Conservation (phyloP, 805 yeast species). For the Suhomyces xylopsoci region DNA sequence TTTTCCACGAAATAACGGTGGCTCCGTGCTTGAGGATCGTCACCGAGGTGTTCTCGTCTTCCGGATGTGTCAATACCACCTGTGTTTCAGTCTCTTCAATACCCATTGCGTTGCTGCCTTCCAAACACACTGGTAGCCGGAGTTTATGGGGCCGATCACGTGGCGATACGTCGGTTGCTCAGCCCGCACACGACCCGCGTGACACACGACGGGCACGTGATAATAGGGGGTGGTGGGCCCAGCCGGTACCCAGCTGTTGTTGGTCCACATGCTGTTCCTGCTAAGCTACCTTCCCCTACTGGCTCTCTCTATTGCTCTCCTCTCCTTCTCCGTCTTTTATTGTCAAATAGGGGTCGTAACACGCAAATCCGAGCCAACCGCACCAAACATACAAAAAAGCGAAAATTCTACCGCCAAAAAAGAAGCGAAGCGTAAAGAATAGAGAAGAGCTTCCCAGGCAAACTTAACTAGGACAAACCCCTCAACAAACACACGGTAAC, state of each 20-base stretch:
- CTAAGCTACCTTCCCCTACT: not conserved
- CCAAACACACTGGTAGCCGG: too few relatives aligned
- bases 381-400: not conserved
- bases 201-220: not conserved
- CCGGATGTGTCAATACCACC: slow-evolving; percentile 59
- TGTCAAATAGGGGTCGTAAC: not conserved
- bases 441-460: not conserved
- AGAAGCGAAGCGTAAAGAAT: not conserved
- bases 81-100: slow-evolving; percentile 63
- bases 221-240: not conserved
- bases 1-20: slow-evolving; percentile 76
- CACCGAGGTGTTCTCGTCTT: slow-evolving; percentile 51
- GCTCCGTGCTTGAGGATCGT: slow-evolving; percentile 85
- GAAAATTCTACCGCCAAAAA: not conserved
- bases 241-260: not conserved
- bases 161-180: not conserved
- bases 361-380: not conserved
- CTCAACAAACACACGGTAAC: not conserved
- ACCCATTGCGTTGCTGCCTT: slow-evolving; percentile 45
- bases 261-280: not conserved
- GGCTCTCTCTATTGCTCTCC: not conserved
- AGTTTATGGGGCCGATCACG: not conserved
- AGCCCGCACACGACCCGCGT: not conserved
- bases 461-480: not conserved
- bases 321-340: not conserved